Conservation (phyloP, 2,329 filamentous ascomycete species). For the Aspergillus sp. region DNA sequence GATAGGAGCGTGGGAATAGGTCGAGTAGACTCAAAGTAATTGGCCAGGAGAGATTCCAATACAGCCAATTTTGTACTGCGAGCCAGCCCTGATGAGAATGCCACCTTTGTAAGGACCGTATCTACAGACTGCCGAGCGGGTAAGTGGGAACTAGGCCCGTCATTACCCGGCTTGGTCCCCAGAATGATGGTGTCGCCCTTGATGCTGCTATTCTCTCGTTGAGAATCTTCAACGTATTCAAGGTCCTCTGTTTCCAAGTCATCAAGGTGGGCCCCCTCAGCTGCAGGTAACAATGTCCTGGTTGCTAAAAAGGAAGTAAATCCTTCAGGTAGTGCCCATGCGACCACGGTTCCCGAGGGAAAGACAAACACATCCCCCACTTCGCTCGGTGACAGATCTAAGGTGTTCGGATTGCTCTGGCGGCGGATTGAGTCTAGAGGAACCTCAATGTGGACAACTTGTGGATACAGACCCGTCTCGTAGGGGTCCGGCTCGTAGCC, state of each 20-base stretch:
- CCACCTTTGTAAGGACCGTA: slow-evolving; percentile 84
- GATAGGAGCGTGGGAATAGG: slow-evolving; percentile 78
- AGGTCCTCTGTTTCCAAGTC: slow-evolving; percentile 84
- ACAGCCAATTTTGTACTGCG: slow-evolving; percentile 92
- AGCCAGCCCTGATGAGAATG: slow-evolving; percentile 91
- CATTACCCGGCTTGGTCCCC: slow-evolving; percentile 64
- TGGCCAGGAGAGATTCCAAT: slow-evolving; percentile 76
- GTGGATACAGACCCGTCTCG: slow-evolving; percentile 63
- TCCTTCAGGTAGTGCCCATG: slow-evolving; percentile 81
- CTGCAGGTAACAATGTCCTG: slow-evolving; percentile 72
- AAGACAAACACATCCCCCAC: slow-evolving; percentile 92
- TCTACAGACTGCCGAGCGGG: slow-evolving; percentile 49
- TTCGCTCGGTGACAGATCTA: slow-evolving; percentile 46
- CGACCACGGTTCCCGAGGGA: slow-evolving; percentile 88
- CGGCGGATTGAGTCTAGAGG: slow-evolving; percentile 50
- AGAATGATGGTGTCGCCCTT: slow-evolving; percentile 86
- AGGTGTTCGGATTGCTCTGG: slow-evolving; percentile 43
- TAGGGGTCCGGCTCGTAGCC: slow-evolving; percentile 66
- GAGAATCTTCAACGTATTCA: slow-evolving; percentile 77
- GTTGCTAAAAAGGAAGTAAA: slow-evolving; percentile 71
- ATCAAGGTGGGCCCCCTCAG: slow-evolving; percentile 70
- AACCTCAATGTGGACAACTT: slow-evolving; percentile 64
- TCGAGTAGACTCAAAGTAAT: slow-evolving; percentile 85
- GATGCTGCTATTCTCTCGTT: slow-evolving; percentile 72
- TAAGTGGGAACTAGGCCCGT: slow-evolving; percentile 24